Percentiles rank a stretch among this genome's conserved stretches.
These are phyloP conservation scores for Vitis amurensis DNA, from an alignment of 164 flowering plant species.

Conservation along the genomic window DNA sequence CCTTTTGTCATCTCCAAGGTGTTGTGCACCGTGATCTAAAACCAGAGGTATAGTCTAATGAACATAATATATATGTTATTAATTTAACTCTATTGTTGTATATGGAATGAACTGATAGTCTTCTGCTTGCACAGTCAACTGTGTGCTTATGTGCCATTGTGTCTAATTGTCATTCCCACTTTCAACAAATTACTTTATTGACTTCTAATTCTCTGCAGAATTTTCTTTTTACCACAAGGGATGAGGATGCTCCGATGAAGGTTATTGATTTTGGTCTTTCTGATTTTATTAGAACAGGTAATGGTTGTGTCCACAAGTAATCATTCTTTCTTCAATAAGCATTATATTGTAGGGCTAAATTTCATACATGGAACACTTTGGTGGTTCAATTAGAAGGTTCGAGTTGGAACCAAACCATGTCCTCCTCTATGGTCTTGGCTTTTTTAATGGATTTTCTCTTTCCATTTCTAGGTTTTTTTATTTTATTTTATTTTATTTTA, in stretches of 20 bases:
- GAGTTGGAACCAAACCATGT: no score
- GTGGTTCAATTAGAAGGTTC: no score
- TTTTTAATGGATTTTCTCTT: no score
- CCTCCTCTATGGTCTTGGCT: no score
- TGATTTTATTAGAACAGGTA: constrained; percentile 68
- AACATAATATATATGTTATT: background rate
- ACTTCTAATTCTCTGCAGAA: constrained; percentile 39
- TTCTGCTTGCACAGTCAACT: no score
- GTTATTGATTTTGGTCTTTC: constrained; percentile 79
- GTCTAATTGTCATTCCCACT: background rate
- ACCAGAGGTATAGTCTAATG: constrained; percentile 66
- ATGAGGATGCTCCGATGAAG: constrained; percentile 63
- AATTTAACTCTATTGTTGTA: background rate
- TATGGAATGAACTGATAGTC: background rate
- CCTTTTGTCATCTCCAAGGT: constrained; percentile 90
- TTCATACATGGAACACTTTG: no score
- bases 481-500: no score
- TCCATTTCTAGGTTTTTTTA: no score
- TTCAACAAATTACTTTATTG: background rate
- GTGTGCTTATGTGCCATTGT: background rate
- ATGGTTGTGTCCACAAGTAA: constrained; percentile 4
- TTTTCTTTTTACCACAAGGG: constrained; percentile 61
- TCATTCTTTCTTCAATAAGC: background rate
- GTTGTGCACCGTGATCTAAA: constrained; percentile 91
- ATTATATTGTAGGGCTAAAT: background rate